These are phyloP conservation scores for Vigna nakashimae DNA, from an alignment of 306 rosid genomes.

Conservation along the genomic window DNA sequence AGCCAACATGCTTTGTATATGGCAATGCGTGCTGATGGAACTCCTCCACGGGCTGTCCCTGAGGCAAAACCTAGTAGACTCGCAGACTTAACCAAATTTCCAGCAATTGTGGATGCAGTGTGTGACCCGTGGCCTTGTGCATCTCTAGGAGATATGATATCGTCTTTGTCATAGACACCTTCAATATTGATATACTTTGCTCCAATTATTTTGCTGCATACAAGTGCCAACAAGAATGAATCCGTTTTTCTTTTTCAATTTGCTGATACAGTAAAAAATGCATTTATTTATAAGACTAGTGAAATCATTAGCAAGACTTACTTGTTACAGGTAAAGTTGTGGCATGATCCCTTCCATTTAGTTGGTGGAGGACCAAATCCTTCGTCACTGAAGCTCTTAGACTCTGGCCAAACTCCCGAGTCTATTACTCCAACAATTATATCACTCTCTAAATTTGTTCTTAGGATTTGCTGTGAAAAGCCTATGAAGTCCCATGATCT, in stretches of 20 bases:
- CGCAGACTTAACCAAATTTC: conserved; percentile 43
- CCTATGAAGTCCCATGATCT: conserved; percentile 65
- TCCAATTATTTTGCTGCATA: conserved; percentile 59
- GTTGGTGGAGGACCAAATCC: conserved; percentile 58
- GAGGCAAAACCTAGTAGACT: conserved; percentile 43
- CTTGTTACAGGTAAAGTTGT: conserved; percentile 33
- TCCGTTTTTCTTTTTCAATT: too few relatives aligned
- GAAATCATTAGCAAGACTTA: too few relatives aligned
- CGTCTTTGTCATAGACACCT: neutral
- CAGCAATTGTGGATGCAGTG: conserved; percentile 57
- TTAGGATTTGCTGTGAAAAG: conserved; percentile 4
- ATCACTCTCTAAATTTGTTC: conserved; percentile 35
- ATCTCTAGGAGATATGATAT: conserved; percentile 52
- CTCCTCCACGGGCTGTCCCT: conserved; percentile 56
- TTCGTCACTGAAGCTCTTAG: conserved; percentile 50
- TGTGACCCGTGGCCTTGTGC: conserved; percentile 58
- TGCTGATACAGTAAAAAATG: neutral
- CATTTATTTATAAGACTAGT: neutral
- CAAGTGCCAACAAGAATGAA: neutral
- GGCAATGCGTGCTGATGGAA: conserved; percentile 51
- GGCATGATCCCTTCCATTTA: conserved; percentile 59
- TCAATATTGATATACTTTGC: conserved; percentile 46
- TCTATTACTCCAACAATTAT: conserved; percentile 55
- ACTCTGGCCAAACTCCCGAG: conserved; percentile 55
- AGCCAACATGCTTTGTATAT: conserved; percentile 42